Base-by-base conservation (phyloP, 1,284 basidiomycete genomes). In the Thecaphora frezii region DNA sequence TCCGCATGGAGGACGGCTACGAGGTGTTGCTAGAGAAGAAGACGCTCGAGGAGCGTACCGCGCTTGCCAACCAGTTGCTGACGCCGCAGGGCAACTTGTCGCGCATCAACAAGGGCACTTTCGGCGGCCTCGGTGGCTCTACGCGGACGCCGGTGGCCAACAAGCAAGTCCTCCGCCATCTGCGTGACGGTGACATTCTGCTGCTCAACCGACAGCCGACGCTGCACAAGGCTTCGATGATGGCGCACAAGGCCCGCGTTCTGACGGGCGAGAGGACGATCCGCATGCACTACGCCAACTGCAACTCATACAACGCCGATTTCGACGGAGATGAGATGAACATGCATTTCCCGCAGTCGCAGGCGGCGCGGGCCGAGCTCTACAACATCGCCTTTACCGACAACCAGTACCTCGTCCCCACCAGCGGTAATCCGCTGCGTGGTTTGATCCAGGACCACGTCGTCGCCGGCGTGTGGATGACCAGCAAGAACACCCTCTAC, bases 261-360 rank as follows among this genome's bases (percentile, higher is more conserved):
- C 81, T 99, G 61, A 86, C 88, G 58, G 96, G 94, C 44, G 96
- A 99, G 81, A 97, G 97, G 83, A 98, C 96, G 1, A 98, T 99
- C 80, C 87, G 96, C 28, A 97, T 99, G 94, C 96, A 99, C 83
- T 98, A 99, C 78, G 96, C 96, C 45, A 98, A 98, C 78, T 98
- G 96, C 82, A 97, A 97, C 81, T 97, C 94, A 5, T 98, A 98
- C 81, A 98, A 98, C 76, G 96, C 96, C 79, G 96, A 99, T 82
- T 99, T 99, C 79, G 96, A 99, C 78, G 96, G 96, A 73, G 96
- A 99, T 82, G 91, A 98, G 81, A 98, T 98, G 94, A 98, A 98
- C 82, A 93, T 98, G 63, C 94, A 98, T 82, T 98, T 98, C 77
- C 93, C 94, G 71, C 94, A 96, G 81, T 92, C 91, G 71, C 88